Base-by-base conservation (phyloP, 1,139 yeast species). In the Meyerozyma elateridarum region DNA sequence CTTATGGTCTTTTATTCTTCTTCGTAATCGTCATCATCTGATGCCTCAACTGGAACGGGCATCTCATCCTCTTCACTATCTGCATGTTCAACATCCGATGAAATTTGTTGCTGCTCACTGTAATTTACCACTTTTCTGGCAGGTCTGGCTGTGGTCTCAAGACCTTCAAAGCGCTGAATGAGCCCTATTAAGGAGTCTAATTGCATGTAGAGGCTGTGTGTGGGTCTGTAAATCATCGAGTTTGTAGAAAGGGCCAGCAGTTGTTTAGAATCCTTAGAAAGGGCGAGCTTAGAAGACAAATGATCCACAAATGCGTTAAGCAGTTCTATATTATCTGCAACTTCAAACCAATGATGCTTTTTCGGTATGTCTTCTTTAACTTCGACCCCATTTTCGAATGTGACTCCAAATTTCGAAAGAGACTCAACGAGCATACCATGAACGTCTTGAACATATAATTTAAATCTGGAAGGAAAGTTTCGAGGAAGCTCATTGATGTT, bases 391-490 rank as follows among this genome's bases (percentile, higher is more conserved):
- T 44, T 31, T 2, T 40, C 49, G 37, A 64, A 64, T 34, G 65
- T 70, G 4, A 63, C 45, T 0, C 72, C 73, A 30, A 51, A 59
- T 3, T 36, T 40, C 1, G 44, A 34, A 9, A 66, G 49, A 1
- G 59, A 45, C 5, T 54, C 55, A 2, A 45, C 40, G 16, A 70
- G 45, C 56, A 64, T 55, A 17, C 53, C 49, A 32, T 65, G 58
- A 1, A 68, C 62, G 48, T 72, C 77, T 40, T 71, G 70, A n/a
- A 70, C 76, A 36, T 68, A 71, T n/a, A 72, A 44, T 34, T 67
- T 70, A 50, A 72, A 72, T 11, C 52, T 44, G 1, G 74, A 60
- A 0, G 70, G 63, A 13, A 49, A 45, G 1, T 47, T 44, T 2
- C 47, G 42, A 3, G 45, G 39, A 5, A 50, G 41, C 4, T 38